These are phyloP conservation scores for Epichloe glyceriae DNA, from an alignment of 2,329 filamentous ascomycete species.

Conservation along the genomic window DNA sequence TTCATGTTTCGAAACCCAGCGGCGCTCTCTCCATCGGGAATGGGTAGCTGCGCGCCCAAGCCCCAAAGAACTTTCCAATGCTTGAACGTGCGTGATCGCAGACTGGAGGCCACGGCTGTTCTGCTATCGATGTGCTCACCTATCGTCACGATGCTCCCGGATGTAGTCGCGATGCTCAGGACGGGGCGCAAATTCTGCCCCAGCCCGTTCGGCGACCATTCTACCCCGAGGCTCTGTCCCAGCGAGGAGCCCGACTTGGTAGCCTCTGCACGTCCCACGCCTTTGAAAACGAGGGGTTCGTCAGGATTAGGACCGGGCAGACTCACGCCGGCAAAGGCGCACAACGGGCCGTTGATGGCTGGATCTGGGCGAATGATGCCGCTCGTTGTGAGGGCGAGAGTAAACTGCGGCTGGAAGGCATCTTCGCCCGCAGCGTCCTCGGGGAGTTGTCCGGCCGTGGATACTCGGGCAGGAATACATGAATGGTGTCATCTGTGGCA, in stretches of 20 bases:
- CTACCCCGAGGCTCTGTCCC: slow-evolving; percentile 40
- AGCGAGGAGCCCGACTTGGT: slow-evolving; percentile 36
- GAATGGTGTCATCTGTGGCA: slow-evolving; percentile 41
- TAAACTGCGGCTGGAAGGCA: slow-evolving; percentile 20
- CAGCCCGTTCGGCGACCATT: slow-evolving; percentile 47
- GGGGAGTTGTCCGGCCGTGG: slow-evolving; percentile 10
- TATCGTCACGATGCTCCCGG: slow-evolving; percentile 36
- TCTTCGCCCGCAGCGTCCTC: slow-evolving; percentile 16
- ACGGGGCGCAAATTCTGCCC: slow-evolving; percentile 40
- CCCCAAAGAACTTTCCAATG: slow-evolving; percentile 44
- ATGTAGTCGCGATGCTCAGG: slow-evolving; percentile 36
- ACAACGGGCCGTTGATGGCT: slow-evolving; percentile 33
- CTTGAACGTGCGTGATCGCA: slow-evolving; percentile 27
- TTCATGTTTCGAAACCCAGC: slow-evolving; percentile 22
- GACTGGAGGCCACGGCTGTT: slow-evolving; percentile 16
- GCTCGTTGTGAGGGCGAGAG: slow-evolving; percentile 19
- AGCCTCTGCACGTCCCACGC: slow-evolving; percentile 32
- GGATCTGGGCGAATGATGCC: slow-evolving; percentile 25
- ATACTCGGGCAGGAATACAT: slow-evolving; percentile 37
- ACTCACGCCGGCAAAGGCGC: slow-evolving; percentile 22
- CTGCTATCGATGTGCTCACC: slow-evolving; percentile 30
- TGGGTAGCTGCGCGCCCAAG: slow-evolving; percentile 35
- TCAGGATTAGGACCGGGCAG: slow-evolving; percentile 15
- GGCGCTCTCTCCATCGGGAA: slow-evolving; percentile 28
- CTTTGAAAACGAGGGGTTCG: slow-evolving; percentile 22